Conservation (phyloP, 306 rosid species). For the Vigna radiata region DNA sequence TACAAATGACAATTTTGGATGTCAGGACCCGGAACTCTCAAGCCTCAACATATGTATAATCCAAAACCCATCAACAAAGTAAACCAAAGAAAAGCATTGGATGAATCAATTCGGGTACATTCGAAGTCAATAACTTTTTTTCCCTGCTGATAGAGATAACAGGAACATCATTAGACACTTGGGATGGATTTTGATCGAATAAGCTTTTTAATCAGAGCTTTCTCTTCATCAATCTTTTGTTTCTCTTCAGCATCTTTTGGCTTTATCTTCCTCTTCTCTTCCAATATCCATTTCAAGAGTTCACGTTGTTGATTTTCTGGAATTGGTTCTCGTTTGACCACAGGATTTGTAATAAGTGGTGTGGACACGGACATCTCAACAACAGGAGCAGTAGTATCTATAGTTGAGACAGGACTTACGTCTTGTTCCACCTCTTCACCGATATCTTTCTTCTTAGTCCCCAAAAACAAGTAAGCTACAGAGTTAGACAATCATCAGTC, state of each 20-base stretch:
- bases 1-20: slow-evolving; percentile 42
- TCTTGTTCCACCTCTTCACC: slow-evolving; percentile 53
- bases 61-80: slow-evolving; percentile 43
- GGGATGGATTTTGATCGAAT: slow-evolving; percentile 86
- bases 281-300: slow-evolving; percentile 89
- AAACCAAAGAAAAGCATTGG: slow-evolving; percentile 10
- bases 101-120: slow-evolving; percentile 34
- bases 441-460: slow-evolving; percentile 74
- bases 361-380: slow-evolving; percentile 48
- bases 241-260: slow-evolving; percentile 76
- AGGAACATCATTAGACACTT: slow-evolving; percentile 46
- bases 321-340: slow-evolving; percentile 65
- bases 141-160: slow-evolving; percentile 5
- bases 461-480: slow-evolving; percentile 73
- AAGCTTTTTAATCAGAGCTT: slow-evolving; percentile 81
- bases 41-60: slow-evolving; percentile 41
- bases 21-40: slow-evolving; percentile 20
- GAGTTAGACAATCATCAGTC: slow-evolving; percentile 51
- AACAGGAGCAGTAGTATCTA: slow-evolving; percentile 51
- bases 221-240: slow-evolving; percentile 80
- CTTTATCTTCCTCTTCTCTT: slow-evolving; percentile 87
- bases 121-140: slow-evolving; percentile 3
- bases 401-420: slow-evolving; percentile 46
- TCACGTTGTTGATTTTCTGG: slow-evolving; percentile 78
- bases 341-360: slow-evolving; percentile 53